Evolutionary conservation across 441 rosid species (phyloP).

Genomic region (Syzygium malaccense): DNA sequence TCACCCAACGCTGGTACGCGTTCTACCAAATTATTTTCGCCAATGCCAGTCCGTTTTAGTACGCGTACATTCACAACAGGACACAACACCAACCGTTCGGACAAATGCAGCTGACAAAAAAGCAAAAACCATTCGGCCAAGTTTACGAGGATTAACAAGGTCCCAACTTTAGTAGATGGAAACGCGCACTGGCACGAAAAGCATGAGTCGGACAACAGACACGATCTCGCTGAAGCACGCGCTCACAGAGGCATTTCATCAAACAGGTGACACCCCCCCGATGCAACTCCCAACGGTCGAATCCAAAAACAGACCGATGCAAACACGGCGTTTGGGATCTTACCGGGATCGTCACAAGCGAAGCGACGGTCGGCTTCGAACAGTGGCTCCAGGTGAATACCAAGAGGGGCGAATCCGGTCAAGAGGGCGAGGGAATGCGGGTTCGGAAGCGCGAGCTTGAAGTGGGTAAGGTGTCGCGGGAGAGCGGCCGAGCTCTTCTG

Average conservation of each 20-base stretch:
- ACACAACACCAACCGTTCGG: neutral
- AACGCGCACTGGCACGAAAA: neutral
- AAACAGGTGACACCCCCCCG: neutral
- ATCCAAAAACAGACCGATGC: neutral
- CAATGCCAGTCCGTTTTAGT: neutral
- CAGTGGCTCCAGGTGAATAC: neutral
- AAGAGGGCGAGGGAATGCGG: neutral
- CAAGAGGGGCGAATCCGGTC: neutral
- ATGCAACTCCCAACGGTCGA: neutral
- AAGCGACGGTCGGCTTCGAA: neutral
- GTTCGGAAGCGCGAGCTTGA: neutral
- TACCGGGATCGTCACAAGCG: neutral
- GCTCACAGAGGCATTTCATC: neutral
- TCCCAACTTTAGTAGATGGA: neutral
- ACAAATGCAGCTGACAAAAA: neutral
- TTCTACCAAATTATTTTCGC: neutral
- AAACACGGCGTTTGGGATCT: neutral
- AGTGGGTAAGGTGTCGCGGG: neutral
- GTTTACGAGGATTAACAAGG: neutral
- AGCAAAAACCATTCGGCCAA: neutral
- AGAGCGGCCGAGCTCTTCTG: neutral
- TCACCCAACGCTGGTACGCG: accelerated
- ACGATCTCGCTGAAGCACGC: neutral
- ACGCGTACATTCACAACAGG: accelerated
- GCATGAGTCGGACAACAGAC: neutral